Conservation (phyloP, 164 flowering plant genomes). For the Dillenia turbinata region DNA sequence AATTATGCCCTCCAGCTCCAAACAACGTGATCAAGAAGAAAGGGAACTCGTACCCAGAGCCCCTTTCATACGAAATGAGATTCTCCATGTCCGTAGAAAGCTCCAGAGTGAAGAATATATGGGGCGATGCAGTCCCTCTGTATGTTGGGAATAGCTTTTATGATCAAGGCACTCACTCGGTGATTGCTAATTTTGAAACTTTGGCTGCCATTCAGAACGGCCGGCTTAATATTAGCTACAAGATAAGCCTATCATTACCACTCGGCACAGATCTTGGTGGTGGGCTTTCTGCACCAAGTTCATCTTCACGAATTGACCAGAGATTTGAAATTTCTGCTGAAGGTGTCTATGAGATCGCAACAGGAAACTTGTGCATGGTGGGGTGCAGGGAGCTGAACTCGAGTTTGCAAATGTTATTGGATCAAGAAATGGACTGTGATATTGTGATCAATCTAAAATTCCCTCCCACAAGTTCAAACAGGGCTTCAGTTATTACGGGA, state of each 20-base stretch:
- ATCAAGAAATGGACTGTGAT: constrained; percentile 46
- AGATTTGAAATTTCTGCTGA: constrained; percentile 47
- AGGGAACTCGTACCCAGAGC: constrained; percentile 34
- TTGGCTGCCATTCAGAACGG: constrained; percentile 1
- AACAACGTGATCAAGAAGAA: constrained; percentile 14
- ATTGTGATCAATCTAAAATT: constrained; percentile 45
- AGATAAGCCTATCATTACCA: constrained; percentile 14
- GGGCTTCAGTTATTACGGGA: constrained; percentile 34
- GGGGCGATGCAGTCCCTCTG: constrained; percentile 38
- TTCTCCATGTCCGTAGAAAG: constrained; percentile 33
- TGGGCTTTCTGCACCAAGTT: constrained; percentile 7
- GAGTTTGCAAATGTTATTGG: constrained; percentile 1
- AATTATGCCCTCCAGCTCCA: constrained; percentile 23
- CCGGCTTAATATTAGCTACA: constrained; percentile 51
- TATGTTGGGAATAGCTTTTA: constrained; percentile 31
- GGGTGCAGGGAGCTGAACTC: constrained; percentile 43
- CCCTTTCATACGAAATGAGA: constrained; percentile 36
- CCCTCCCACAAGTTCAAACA: constrained; percentile 30
- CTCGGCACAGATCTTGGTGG: neutral
- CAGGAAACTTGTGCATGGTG: constrained; percentile 63
- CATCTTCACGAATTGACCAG: neutral
- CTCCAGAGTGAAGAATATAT: constrained; percentile 7
- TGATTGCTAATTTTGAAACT: constrained; percentile 5
- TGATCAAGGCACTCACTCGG: neutral
- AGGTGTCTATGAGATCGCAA: constrained; percentile 52